Evolutionary conservation across 306 rosid genomes (phyloP), one percentile per base, ranked within the genome.

Genomic region (Medicago lupulina): DNA sequence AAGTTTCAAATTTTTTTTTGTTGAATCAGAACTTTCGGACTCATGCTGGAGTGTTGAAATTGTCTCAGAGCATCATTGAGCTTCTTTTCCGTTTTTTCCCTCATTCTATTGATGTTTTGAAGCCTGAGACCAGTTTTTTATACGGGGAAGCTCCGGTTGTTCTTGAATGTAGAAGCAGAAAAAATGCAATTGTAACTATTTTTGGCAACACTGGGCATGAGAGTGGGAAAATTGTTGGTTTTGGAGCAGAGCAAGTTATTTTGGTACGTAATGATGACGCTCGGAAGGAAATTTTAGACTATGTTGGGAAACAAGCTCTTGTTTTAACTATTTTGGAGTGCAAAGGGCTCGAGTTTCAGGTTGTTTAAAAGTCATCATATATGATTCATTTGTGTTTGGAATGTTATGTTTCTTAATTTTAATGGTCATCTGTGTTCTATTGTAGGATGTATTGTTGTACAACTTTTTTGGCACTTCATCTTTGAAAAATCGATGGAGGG

Each of bases 311-410:
- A 76, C 86, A 89, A 12, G 95, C 97, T 76, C 95, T 91, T 81
- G 87, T 92, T 13, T 73, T 92, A 64, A 92, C 97, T 4, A 77
- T 89, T 38, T 44, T 88, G 47, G 95, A 92, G 81, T 92, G 97
- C 76, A 92, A 92, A 65, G 97, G 97, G 12, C 96, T 92, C 23
- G 96, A 92, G 43, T 92, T 92, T 80, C 93, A 92, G 97, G 97
- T 92, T 43, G 62, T 38, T 13, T 46, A 46, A 46, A 13, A 13
- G 13, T 2, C n/a, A 16, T 65, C 13, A 12, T 31, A 16, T 16
- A 38, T 40, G 16, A 51, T 39, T 40, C 12, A 38, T 18, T 66
- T 14, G 7, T 39, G 9, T 23, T 75, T 2, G 47, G 5, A 47
- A 13, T 75, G 57, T 41, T 75, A 3, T 7, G 6, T n/a, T 38